Conservation (phyloP, 768 basidiomycete species). For the Boletus rubescentipes region DNA sequence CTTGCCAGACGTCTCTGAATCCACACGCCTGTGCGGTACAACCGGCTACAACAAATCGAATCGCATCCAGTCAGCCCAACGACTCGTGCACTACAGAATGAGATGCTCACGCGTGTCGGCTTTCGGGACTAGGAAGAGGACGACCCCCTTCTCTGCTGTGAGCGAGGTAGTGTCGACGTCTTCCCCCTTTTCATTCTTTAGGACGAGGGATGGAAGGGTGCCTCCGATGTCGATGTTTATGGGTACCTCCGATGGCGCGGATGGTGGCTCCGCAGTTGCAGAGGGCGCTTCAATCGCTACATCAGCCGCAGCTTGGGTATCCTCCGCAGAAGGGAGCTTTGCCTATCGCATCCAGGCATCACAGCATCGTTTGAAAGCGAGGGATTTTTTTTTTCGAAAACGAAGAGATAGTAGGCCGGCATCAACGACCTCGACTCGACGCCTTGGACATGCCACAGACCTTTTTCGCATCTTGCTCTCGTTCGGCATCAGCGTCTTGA, state of each 20-base stretch:
- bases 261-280: slow-evolving; percentile 2
- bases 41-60: slow-evolving; percentile 51
- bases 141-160: slow-evolving; percentile 67
- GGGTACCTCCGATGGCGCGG: not conserved
- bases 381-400: no score
- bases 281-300: slow-evolving; percentile 2
- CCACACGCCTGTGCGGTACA: slow-evolving; percentile 94
- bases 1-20: slow-evolving; percentile 80
- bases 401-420: not conserved
- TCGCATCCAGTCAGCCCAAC: slow-evolving; percentile 2
- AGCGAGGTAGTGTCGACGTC: slow-evolving; percentile 69
- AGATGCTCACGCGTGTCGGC: slow-evolving; percentile 73
- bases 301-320: not conserved
- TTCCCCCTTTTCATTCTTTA: slow-evolving; percentile 85
- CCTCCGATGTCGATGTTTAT: slow-evolving; percentile 67
- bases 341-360: slow-evolving; percentile 10
- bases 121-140: slow-evolving; percentile 83
- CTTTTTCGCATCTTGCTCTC: slow-evolving; percentile 26
- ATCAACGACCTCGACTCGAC: not conserved
- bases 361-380: not conserved
- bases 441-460: slow-evolving; percentile 15
- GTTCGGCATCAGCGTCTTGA: slow-evolving; percentile 13
- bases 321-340: slow-evolving; percentile 19
- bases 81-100: not conserved
- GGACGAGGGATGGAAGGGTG: slow-evolving; percentile 62